phyloP scores from a whole-genome alignment of 306 rosid genomes.

The Luffa acutangula region DNA sequence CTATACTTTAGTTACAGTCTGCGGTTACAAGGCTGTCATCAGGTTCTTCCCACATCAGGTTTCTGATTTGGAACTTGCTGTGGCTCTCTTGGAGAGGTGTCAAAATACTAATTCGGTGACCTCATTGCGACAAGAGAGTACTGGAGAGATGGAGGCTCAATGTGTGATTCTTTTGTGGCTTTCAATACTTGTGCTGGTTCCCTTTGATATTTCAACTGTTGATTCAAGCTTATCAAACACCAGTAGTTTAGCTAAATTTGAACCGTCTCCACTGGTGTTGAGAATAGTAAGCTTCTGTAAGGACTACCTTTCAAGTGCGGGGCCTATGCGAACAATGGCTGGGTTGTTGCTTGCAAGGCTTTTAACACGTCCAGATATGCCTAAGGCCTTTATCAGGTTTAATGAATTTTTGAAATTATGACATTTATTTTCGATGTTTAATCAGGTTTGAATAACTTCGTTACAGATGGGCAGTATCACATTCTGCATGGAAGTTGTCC shows the following conservation, averaged over 20 bases:
- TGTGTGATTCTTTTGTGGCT: constrained; percentile 92
- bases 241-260: constrained; percentile 35
- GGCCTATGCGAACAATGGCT: constrained; percentile 88
- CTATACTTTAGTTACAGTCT: constrained; percentile 64
- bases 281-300: constrained; percentile 72
- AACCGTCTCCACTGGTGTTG: constrained; percentile 66
- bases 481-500: not conserved
- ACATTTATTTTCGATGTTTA: not conserved
- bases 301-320: constrained; percentile 76
- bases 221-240: constrained; percentile 64
- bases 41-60: constrained; percentile 94
- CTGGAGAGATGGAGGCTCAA: constrained; percentile 90
- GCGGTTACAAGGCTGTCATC: constrained; percentile 83
- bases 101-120: constrained; percentile 43
- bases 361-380: constrained; percentile 95
- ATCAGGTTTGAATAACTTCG: not conserved
- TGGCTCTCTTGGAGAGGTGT: constrained; percentile 71
- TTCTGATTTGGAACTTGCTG: constrained; percentile 92
- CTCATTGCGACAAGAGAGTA: constrained; percentile 67
- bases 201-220: constrained; percentile 80
- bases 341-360: constrained; percentile 78
- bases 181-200: constrained; percentile 82
- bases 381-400: constrained; percentile 72
- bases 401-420: not conserved
- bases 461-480: not conserved